Evolutionary conservation across 1,284 basidiomycete genomes (phyloP).

Genomic region (Tilletia horrida): DNA sequence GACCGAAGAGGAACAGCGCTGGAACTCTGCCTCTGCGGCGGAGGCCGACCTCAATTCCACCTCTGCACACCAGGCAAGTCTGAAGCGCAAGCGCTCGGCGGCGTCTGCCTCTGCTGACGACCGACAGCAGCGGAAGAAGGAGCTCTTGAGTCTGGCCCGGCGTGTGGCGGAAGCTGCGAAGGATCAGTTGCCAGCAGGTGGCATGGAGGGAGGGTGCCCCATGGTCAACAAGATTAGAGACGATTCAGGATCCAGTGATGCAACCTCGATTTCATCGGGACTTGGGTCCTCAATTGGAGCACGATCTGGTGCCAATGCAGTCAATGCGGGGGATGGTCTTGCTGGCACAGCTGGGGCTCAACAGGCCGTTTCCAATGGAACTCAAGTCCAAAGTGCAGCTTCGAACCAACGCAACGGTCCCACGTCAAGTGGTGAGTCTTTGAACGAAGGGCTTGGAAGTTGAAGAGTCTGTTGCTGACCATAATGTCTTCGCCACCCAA

Average conservation of each 20-base stretch:
- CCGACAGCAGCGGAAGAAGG: slow-evolving; percentile 35
- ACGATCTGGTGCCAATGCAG: too few species aligned
- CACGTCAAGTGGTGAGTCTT: not conserved
- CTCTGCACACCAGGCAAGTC: not conserved
- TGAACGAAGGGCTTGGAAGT: not conserved
- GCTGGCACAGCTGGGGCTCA: too few species aligned
- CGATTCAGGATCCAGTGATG: too few species aligned
- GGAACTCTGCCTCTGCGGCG: slow-evolving; percentile 36
- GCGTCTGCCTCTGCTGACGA: not conserved
- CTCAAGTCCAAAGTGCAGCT: too few species aligned
- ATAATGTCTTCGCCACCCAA: too few species aligned
- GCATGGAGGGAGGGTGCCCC: not conserved
- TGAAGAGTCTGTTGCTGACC: not conserved
- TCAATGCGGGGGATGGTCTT: not conserved
- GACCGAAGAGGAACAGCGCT: slow-evolving; percentile 47
- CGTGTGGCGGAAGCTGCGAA: slow-evolving; percentile 39
- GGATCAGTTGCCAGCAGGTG: not conserved
- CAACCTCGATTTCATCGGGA: not conserved
- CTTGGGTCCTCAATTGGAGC: not conserved
- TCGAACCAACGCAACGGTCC: not conserved
- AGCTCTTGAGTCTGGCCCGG: slow-evolving; percentile 42
- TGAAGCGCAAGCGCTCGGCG: slow-evolving; percentile 27
- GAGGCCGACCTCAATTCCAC: slow-evolving; percentile 20
- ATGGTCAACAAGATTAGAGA: not conserved
- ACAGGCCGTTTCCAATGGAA: too few species aligned